Evolutionary conservation across 441 rosid species (phyloP).

Genomic region (Pelargonium cotyledonis): DNA sequence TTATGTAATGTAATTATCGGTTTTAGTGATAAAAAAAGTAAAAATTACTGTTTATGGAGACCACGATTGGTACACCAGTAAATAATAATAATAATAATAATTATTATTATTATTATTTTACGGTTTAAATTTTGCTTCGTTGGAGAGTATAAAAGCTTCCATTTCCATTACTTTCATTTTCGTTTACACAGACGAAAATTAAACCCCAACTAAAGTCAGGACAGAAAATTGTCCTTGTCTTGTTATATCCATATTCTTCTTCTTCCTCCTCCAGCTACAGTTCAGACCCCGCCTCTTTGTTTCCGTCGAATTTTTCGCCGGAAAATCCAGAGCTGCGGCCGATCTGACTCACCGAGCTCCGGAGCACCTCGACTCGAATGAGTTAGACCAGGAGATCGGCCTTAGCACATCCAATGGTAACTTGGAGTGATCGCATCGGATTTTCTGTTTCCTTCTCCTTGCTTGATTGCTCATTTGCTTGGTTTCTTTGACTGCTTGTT

Average conservation of each 20-base stretch:
- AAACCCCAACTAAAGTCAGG: conserved; percentile 12
- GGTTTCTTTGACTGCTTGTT: conserved; percentile 21
- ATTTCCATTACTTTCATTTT: neutral
- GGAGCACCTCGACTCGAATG: conserved; percentile 32
- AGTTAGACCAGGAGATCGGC: conserved; percentile 41
- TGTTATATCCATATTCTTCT: neutral
- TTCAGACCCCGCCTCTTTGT: conserved; percentile 17
- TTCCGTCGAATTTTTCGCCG: conserved; percentile 6
- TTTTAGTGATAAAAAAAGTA: conserved; percentile 21
- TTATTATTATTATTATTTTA: neutral
- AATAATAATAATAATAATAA: neutral
- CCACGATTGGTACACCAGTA: conserved; percentile 12
- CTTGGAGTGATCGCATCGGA: conserved; percentile 8
- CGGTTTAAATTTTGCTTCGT: neutral
- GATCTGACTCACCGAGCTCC: conserved; percentile 42
- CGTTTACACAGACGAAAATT: neutral
- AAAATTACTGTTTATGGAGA: too few relatives aligned
- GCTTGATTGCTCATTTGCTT: conserved; percentile 7
- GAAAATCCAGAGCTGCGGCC: conserved; percentile 22
- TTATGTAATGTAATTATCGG: conserved; percentile 22
- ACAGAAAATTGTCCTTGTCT: conserved; percentile 19
- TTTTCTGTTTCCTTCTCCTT: neutral
- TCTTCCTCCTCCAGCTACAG: conserved; percentile 21
- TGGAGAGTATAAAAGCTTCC: conserved; percentile 1
- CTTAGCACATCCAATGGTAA: conserved; percentile 40